Evolutionary conservation across 768 basidiomycete genomes (phyloP).

Genomic region (Tephrocybe sp.): DNA sequence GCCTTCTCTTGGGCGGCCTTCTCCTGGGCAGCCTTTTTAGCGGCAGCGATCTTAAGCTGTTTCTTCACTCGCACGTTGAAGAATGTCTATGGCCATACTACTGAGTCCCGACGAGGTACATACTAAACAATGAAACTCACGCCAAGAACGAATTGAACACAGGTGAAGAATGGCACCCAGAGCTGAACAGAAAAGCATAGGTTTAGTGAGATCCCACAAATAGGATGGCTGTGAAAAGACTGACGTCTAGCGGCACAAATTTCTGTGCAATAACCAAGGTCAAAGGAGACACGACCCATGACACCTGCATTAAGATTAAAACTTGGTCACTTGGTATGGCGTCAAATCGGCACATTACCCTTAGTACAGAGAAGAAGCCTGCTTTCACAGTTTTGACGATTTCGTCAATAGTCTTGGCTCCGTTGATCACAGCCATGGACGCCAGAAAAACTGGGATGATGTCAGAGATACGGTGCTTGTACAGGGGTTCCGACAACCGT

Average conservation of each 20-base stretch:
- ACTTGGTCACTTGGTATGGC: background rate
- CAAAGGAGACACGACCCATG: slow-evolving; percentile 77
- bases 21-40: slow-evolving; percentile 46
- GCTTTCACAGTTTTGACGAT: slow-evolving; percentile 64
- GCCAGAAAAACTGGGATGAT: slow-evolving; percentile 57
- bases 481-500: slow-evolving; percentile 21
- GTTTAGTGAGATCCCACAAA: background rate
- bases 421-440: slow-evolving; percentile 82
- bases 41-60: slow-evolving; percentile 45
- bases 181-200: slow-evolving; percentile 41
- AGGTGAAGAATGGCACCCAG: slow-evolving; percentile 88
- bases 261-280: slow-evolving; percentile 75
- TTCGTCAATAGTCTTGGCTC: slow-evolving; percentile 64
- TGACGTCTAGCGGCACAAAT: slow-evolving; percentile 73
- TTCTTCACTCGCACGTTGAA: slow-evolving; percentile 75
- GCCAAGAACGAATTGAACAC: slow-evolving; percentile 71
- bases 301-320: slow-evolving; percentile 47
- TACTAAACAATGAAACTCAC: slow-evolving; percentile 39
- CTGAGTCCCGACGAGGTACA: slow-evolving; percentile 2
- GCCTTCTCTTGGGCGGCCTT: slow-evolving; percentile 29
- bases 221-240: slow-evolving; percentile 13
- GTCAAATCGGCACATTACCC: slow-evolving; percentile 45
- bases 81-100: slow-evolving; percentile 46
- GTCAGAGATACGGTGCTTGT: background rate
- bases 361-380: slow-evolving; percentile 72